Percentiles rank a stretch among this genome's conserved stretches.
Conservation (phyloP, 768 basidiomycete species). For the Gloeopeniophorella convolvens region DNA sequence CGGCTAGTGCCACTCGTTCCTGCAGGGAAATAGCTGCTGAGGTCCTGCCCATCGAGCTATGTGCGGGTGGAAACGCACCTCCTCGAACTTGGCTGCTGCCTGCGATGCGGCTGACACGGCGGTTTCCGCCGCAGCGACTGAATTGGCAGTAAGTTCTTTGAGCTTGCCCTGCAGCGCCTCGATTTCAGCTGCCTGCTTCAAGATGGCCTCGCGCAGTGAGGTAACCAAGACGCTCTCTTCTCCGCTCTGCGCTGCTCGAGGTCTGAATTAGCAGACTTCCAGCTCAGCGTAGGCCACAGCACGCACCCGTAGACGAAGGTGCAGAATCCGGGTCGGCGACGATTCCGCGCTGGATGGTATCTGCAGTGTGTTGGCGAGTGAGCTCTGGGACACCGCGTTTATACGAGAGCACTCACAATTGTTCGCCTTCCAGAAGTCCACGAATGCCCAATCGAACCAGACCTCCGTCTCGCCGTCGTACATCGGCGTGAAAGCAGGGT, state of each 20-base stretch:
- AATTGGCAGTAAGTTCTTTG: slow-evolving; percentile 32
- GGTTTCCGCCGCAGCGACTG: background rate
- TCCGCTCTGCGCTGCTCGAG: slow-evolving; percentile 49
- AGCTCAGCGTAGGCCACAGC: background rate
- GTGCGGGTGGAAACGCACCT: slow-evolving; percentile 3
- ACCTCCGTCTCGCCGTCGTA: slow-evolving; percentile 67
- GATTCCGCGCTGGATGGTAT: slow-evolving; percentile 70
- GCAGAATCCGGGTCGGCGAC: slow-evolving; percentile 61
- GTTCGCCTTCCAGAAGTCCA: slow-evolving; percentile 98
- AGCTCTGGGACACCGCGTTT: too few relatives aligned
- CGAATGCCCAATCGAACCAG: slow-evolving; percentile 98
- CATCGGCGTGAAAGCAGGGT: slow-evolving; percentile 32
- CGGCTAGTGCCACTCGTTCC: slow-evolving; percentile 47
- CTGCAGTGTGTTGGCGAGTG: too few relatives aligned
- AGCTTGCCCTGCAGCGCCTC: slow-evolving; percentile 59
- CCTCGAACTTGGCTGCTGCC: background rate
- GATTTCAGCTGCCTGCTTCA: slow-evolving; percentile 75
- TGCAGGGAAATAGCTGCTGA: background rate
- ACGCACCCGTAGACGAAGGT: slow-evolving; percentile 53
- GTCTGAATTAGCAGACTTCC: background rate
- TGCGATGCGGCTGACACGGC: background rate
- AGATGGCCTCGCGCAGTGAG: slow-evolving; percentile 78
- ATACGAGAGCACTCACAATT: slow-evolving; percentile 51
- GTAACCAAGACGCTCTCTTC: slow-evolving; percentile 72
- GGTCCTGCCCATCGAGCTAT: background rate